These are phyloP conservation scores for Paramyrothecium roridum DNA, from an alignment of 2,329 filamentous ascomycete genomes.

Conservation along the genomic window DNA sequence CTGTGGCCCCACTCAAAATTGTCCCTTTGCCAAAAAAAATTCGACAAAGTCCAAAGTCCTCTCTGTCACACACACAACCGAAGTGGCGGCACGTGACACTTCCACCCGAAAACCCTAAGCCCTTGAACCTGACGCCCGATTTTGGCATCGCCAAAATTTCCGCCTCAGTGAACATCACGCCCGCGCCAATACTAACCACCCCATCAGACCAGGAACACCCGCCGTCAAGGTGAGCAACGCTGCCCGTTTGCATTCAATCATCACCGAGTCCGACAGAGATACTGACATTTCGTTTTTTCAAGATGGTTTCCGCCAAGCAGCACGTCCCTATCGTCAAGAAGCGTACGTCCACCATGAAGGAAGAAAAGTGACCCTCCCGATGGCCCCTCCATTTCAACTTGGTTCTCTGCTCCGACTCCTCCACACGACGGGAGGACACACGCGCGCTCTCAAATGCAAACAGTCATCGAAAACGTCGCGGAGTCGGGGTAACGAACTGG, in stretches of 20 bases:
- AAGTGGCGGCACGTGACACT: slow-evolving; percentile 23
- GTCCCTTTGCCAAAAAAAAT: not conserved
- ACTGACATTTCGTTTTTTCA: slow-evolving; percentile 24
- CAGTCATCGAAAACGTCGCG: no score
- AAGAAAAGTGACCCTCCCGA: not conserved
- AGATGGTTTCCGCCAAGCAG: slow-evolving; percentile 99
- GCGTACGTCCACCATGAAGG: slow-evolving; percentile 64
- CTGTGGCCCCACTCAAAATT: not conserved
- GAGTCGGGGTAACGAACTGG: no score
- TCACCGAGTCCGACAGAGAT: slow-evolving; percentile 10
- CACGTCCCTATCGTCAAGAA: slow-evolving; percentile 99
- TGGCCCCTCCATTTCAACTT: not conserved
- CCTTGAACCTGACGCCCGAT: slow-evolving; percentile 24
- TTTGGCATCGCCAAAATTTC: slow-evolving; percentile 32
- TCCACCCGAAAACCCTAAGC: slow-evolving; percentile 24
- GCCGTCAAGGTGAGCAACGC: slow-evolving; percentile 37
- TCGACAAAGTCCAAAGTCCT: not conserved
- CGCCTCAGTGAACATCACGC: slow-evolving; percentile 29
- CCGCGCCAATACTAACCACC: slow-evolving; percentile 24
- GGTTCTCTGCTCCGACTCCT: not conserved
- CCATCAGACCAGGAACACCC: slow-evolving; percentile 31
- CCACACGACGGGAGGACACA: no score
- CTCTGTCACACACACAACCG: slow-evolving; percentile 3
- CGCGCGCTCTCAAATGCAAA: no score
- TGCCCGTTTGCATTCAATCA: slow-evolving; percentile 5